Evolutionary conservation across 352 stramenopile genomes (phyloP).

Genomic region (Phytophthora fragariae): DNA sequence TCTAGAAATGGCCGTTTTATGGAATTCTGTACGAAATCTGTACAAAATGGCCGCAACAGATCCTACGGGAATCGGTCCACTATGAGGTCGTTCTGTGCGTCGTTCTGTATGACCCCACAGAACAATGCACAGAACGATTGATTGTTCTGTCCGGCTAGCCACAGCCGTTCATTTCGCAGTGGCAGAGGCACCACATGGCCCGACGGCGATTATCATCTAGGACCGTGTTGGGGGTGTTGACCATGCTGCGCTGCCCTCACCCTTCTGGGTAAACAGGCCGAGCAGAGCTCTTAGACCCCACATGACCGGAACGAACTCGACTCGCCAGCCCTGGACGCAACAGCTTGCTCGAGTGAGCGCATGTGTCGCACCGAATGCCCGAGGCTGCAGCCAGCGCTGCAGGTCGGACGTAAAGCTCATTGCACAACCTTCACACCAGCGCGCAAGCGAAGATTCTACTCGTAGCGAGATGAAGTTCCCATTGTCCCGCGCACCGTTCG

Average conservation of each 20-base stretch:
- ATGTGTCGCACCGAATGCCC: constrained; percentile 34
- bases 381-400: constrained; percentile 3
- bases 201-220: background rate
- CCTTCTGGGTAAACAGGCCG: constrained; percentile 2
- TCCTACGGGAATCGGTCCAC: too few relatives aligned
- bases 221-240: constrained; percentile 1
- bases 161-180: constrained; percentile 27
- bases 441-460: background rate
- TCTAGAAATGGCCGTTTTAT: too few relatives aligned
- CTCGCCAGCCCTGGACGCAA: constrained; percentile 16
- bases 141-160: too few relatives aligned
- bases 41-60: too few relatives aligned
- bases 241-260: background rate
- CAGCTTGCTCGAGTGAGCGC: constrained; percentile 20
- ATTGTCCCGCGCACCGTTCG: constrained; percentile 33
- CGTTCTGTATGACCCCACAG: too few relatives aligned
- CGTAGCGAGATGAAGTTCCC: constrained; percentile 44
- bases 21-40: too few relatives aligned
- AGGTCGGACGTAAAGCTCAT: constrained; percentile 4
- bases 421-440: constrained; percentile 26
- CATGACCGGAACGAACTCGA: constrained; percentile 13
- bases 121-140: too few relatives aligned
- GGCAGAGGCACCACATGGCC: constrained; percentile 19
- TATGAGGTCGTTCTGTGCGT: too few relatives aligned
- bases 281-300: background rate